phyloP scores from a whole-genome alignment of 2,329 filamentous ascomycete genomes.

The Phyllosticta citrichinensis region DNA sequence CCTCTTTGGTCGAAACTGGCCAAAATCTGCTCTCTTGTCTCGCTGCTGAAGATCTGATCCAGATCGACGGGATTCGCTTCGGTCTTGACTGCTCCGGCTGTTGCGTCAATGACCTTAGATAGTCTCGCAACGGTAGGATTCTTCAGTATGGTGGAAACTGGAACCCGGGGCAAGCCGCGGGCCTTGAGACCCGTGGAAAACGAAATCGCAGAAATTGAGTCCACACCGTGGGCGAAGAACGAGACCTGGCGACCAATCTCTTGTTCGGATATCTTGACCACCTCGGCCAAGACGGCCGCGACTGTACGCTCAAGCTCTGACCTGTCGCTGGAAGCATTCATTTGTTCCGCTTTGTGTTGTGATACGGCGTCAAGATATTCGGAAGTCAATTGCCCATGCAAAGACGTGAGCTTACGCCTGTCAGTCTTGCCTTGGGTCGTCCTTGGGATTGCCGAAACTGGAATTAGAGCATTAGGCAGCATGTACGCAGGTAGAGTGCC shows the following conservation, averaged over 20 bases:
- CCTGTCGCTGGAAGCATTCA: slow-evolving; percentile 35
- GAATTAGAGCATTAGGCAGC: slow-evolving; percentile 65
- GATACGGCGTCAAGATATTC: slow-evolving; percentile 36
- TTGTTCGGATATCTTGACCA: slow-evolving; percentile 36
- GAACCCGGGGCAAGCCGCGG: slow-evolving; percentile 38
- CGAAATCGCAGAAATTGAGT: slow-evolving; percentile 72
- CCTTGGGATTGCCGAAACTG: slow-evolving; percentile 57
- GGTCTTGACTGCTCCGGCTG: slow-evolving; percentile 13
- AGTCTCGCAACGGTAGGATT: slow-evolving; percentile 57
- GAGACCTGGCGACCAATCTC: slow-evolving; percentile 56
- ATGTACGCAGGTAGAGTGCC: slow-evolving; percentile 61
- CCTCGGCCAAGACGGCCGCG: slow-evolving; percentile 43
- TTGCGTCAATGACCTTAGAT: slow-evolving; percentile 21
- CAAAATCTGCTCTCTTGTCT: not conserved
- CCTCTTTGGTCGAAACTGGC: slow-evolving; percentile 21
- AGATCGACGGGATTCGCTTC: slow-evolving; percentile 2
- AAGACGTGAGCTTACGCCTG: slow-evolving; percentile 40
- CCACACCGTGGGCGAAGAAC: slow-evolving; percentile 68
- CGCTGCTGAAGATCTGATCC: slow-evolving; percentile 13
- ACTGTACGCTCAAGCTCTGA: slow-evolving; percentile 48
- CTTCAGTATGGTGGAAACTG: slow-evolving; percentile 61
- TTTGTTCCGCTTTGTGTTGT: slow-evolving; percentile 22
- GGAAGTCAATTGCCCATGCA: slow-evolving; percentile 39
- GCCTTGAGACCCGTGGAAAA: slow-evolving; percentile 50
- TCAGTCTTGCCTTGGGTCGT: slow-evolving; percentile 70